Evolutionary conservation across 495 filamentous ascomycete genomes (phyloP), one percentile per base, ranked within the genome.

Genomic region (Penicillium fimorum): DNA sequence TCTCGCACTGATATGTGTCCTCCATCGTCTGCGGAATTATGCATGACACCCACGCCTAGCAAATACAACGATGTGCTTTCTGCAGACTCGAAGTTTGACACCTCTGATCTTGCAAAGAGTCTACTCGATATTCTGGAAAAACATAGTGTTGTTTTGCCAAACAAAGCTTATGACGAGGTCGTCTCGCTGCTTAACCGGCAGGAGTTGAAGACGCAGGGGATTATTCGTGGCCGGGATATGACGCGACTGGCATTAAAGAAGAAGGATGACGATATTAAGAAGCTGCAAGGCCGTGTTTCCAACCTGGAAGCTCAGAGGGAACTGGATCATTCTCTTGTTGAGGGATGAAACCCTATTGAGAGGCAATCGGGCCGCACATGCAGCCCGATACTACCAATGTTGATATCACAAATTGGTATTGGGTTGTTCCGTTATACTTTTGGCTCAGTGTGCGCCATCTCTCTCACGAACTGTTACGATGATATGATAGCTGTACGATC

Each of bases 221-320:
- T 89, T 18, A 73, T 77, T 27, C 76, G 76, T 4, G 86, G 84
- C 0, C 68, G 88, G 5, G 88, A 92, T 53, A 79, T 86, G 20
- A 73, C 82, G 2, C 68, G 90, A 25, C 69, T 77, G 2, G 79
- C 80, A 6, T 57, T 88, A n/a, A 84, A 82, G 64, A 77, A 75
- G 24, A 85, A 86, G 43, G 84, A 91, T 43, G 72, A 73, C 2
- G 77, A 82, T 54, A 83, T 86, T 63, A 84, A 41, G 79, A 85
- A 66, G 73, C 66, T 50, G 75, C 85, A 75, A 55, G 76, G 53
- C 72, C 80, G 64, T 60, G 68, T 72, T 57, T 64, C 57, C 24
- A 57, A 57, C 40, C 48, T 77, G 27, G 62, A 70, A 44, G 56
- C 66, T 4, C 71, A 72, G 55, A 56, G 53, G 49, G 64, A 69